Percentiles rank a stretch among this genome's conserved stretches.
These are phyloP conservation scores for Termitomyces sp. DNA, from an alignment of 768 basidiomycete genomes.

Conservation along the genomic window DNA sequence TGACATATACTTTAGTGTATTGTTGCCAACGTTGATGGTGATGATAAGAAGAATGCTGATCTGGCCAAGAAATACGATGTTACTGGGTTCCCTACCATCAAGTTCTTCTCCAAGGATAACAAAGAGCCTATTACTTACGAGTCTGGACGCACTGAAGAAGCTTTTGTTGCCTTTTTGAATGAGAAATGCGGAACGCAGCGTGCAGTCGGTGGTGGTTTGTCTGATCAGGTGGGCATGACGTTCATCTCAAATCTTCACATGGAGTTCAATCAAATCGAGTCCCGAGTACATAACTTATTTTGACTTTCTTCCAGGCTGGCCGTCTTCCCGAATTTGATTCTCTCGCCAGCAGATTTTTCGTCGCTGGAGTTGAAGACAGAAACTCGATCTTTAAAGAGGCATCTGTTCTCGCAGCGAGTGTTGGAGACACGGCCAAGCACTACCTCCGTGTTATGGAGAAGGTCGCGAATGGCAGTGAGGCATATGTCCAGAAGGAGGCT, in stretches of 20 bases:
- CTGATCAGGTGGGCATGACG: constrained; percentile 47
- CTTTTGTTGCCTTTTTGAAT: constrained; percentile 77
- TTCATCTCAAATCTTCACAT: not conserved
- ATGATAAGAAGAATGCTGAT: constrained; percentile 72
- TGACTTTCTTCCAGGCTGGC: constrained; percentile 56
- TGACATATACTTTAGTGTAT: constrained; percentile 75
- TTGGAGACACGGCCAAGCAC: constrained; percentile 57
- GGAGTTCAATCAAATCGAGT: not conserved
- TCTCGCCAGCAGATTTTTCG: constrained; percentile 72
- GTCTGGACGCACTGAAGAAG: constrained; percentile 65
- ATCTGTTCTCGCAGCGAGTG: constrained; percentile 38
- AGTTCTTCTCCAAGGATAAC: constrained; percentile 81
- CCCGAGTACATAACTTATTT: not conserved
- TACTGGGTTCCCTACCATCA: constrained; percentile 86
- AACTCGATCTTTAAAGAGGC: constrained; percentile 66
- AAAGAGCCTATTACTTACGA: constrained; percentile 62
- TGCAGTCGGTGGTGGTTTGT: constrained; percentile 76
- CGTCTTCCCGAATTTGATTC: constrained; percentile 72
- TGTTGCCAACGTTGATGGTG: constrained; percentile 88
- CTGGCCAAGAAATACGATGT: constrained; percentile 72
- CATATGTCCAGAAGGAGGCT: constrained; percentile 81
- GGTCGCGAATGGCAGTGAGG: constrained; percentile 60
- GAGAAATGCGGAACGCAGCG: constrained; percentile 84
- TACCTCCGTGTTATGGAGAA: constrained; percentile 93
- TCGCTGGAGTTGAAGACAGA: constrained; percentile 50